Conservation (phyloP, 768 basidiomycete genomes). For the Leccinum longicurvipes region DNA sequence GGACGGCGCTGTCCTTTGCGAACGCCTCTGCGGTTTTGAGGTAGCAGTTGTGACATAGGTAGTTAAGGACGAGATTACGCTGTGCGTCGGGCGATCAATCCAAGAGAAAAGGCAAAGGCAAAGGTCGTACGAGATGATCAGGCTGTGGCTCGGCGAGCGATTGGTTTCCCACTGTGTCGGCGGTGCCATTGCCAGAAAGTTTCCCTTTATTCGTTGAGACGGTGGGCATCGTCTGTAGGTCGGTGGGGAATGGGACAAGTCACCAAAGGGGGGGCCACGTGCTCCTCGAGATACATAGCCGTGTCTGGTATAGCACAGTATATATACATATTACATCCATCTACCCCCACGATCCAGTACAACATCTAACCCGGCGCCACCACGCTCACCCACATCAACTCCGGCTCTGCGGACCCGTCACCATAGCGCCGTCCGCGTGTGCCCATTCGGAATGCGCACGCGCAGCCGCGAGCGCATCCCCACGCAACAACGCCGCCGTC, state of each 20-base stretch:
- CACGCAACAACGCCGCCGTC: constrained; percentile 46
- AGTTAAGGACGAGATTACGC: constrained; percentile 72
- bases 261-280: constrained; percentile 6
- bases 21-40: constrained; percentile 70
- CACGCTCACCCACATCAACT: constrained; percentile 23
- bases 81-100: constrained; percentile 26
- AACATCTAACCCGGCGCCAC: not conserved
- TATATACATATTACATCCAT: constrained; percentile 1
- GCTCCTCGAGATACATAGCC: constrained; percentile 8
- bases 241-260: not conserved
- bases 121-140: constrained; percentile 41
- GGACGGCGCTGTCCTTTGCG: constrained; percentile 55
- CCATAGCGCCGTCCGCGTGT: constrained; percentile 18
- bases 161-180: constrained; percentile 18
- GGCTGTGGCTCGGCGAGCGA: constrained; percentile 35
- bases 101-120: not conserved
- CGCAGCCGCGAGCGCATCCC: constrained; percentile 36
- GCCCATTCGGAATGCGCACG: constrained; percentile 22
- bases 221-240: constrained; percentile 17
- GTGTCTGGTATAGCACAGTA: not conserved
- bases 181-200: constrained; percentile 3
- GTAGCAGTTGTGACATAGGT: constrained; percentile 72
- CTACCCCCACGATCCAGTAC: not conserved
- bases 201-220: constrained; percentile 16
- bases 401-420: constrained; percentile 37